These are phyloP conservation scores for Madurella mycetomatis DNA, from an alignment of 2,329 filamentous ascomycete genomes.

Conservation along the genomic window DNA sequence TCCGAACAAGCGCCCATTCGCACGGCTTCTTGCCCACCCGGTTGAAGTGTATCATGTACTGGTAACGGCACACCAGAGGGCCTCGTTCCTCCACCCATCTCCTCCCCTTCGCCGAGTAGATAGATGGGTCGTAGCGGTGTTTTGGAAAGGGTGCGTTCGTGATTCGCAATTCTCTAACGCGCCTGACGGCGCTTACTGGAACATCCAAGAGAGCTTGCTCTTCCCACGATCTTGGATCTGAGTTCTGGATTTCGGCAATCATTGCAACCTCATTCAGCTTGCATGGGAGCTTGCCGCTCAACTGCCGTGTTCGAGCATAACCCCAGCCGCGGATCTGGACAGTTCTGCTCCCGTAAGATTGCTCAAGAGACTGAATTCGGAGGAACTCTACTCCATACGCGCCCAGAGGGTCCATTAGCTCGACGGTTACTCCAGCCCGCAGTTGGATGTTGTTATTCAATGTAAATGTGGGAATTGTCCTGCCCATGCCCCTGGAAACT, in stretches of 20 bases:
- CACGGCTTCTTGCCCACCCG: constrained; percentile 24
- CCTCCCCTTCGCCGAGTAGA: constrained; percentile 23
- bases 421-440: constrained; percentile 3
- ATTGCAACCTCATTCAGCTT: constrained; percentile 42
- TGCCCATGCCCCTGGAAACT: background rate
- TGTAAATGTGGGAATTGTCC: background rate
- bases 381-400: constrained; percentile 31
- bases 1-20: constrained; percentile 35
- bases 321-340: constrained; percentile 39
- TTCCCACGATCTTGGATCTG: constrained; percentile 31
- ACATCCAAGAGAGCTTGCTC: constrained; percentile 43
- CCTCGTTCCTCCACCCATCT: constrained; percentile 29
- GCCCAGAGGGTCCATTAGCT: background rate
- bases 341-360: constrained; percentile 29
- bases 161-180: constrained; percentile 41
- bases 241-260: constrained; percentile 38
- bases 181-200: constrained; percentile 33
- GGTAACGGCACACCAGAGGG: constrained; percentile 51
- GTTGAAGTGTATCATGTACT: constrained; percentile 34
- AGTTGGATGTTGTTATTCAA: background rate
- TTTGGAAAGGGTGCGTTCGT: constrained; percentile 53
- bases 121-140: constrained; percentile 26
- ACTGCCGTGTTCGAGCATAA: constrained; percentile 33
- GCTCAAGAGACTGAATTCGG: constrained; percentile 36
- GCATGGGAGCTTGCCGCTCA: constrained; percentile 35